A percentile compares a stretch with the other conserved stretches of the same genome.
Conservation (phyloP, 2,329 filamentous ascomycete genomes). For the Sclerotinia sclerotiorum region DNA sequence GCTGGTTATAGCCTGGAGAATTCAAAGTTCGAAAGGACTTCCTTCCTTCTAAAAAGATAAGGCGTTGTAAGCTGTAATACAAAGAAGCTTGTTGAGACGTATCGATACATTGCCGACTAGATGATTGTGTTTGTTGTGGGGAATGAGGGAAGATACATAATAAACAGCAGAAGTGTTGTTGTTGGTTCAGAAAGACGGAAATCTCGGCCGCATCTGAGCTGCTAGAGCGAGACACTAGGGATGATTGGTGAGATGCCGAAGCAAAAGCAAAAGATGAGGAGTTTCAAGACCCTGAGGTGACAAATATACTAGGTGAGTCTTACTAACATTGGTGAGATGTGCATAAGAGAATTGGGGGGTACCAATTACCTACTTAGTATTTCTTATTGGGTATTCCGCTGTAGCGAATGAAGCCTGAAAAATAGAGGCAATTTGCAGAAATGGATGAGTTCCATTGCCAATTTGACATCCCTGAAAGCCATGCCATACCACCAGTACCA, state of each 20-base stretch:
- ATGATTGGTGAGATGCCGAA: too few species aligned
- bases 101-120: not conserved
- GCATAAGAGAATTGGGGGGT: too few species aligned
- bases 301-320: not conserved
- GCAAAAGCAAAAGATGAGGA: not conserved
- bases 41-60: not conserved
- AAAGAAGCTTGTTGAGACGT: not conserved
- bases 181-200: not conserved
- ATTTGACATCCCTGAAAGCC: not conserved
- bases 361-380: too few species aligned
- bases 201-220: not conserved
- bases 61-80: slow-evolving; percentile 3
- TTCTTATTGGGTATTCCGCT: too few species aligned
- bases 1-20: too few species aligned
- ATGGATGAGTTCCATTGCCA: too few species aligned
- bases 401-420: too few species aligned
- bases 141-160: not conserved
- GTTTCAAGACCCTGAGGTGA: not conserved
- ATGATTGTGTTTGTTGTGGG: not conserved
- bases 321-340: not conserved
- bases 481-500: not conserved
- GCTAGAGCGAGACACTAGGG: not conserved
- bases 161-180: too few species aligned
- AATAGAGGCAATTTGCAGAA: too few species aligned
- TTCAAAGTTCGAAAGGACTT: not conserved